These are phyloP conservation scores for Torulaspora microellipsoides DNA, from an alignment of 805 yeast genomes.

Conservation along the genomic window DNA sequence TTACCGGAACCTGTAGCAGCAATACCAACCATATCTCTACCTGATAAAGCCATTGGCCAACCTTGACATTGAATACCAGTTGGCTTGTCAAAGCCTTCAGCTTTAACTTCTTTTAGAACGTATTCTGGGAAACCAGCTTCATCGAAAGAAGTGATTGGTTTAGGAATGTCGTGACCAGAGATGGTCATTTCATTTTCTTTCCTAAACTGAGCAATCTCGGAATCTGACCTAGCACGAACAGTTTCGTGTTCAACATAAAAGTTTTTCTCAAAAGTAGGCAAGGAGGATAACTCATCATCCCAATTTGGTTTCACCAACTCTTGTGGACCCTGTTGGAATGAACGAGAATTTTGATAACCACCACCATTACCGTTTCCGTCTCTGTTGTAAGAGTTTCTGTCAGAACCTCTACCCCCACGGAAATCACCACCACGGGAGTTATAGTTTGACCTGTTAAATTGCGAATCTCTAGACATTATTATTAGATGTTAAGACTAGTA, in stretches of 20 bases:
- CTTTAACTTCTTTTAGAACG: constrained; percentile 81
- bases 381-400: constrained; percentile 36
- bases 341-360: constrained; percentile 22
- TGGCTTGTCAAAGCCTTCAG: constrained; percentile 89
- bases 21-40: constrained; percentile 98
- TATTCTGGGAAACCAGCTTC: constrained; percentile 98
- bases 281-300: constrained; percentile 53
- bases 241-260: constrained; percentile 82
- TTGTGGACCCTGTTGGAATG: constrained; percentile 27
- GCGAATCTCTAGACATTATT: constrained; percentile 32
- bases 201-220: constrained; percentile 73
- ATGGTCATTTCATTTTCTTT: constrained; percentile 80
- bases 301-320: constrained; percentile 62
- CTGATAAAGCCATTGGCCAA: constrained; percentile 99
- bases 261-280: constrained; percentile 92
- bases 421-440: constrained; percentile 40
- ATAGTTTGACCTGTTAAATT: constrained; percentile 35
- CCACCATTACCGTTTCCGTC: constrained; percentile 40
- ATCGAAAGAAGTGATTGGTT: constrained; percentile 87
- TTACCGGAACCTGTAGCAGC: constrained; percentile 99
- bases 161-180: constrained; percentile 80
- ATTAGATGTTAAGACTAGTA: background rate
- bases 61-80: constrained; percentile 99
- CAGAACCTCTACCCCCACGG: constrained; percentile 39
- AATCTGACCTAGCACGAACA: constrained; percentile 70